A percentile compares a stretch with the other conserved stretches of the same genome.
Evolutionary conservation across 371 early-diverging fungal species (phyloP).

Genomic region (Actinomortierella wolfii): DNA sequence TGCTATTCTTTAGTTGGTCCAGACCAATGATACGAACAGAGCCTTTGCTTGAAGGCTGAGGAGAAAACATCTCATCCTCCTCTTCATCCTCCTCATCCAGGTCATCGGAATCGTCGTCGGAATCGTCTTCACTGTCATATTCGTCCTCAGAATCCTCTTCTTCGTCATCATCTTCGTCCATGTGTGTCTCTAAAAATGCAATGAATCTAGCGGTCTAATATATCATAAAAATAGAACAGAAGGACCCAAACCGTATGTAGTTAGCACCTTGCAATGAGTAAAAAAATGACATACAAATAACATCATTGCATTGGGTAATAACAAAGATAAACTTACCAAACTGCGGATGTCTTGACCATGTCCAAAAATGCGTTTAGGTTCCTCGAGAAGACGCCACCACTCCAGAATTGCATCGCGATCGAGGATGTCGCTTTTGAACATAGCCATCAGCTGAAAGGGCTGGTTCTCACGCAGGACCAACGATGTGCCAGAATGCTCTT

Average conservation of each 20-base stretch:
- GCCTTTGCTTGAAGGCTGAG: neutral
- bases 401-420: conserved; percentile 42
- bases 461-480: conserved; percentile 19
- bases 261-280: conserved; percentile 2
- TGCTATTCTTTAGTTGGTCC: conserved; percentile 1
- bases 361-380: conserved; percentile 26
- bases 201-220: conserved; percentile 43
- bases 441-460: conserved; percentile 24
- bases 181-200: conserved; percentile 23
- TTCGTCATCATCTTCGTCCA: conserved; percentile 20
- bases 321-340: conserved; percentile 22
- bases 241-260: neutral
- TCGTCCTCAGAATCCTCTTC: conserved; percentile 34
- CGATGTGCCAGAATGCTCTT: conserved; percentile 14
- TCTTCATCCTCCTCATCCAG: conserved; percentile 24
- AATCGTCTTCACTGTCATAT: neutral
- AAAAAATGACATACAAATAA: conserved; percentile 1
- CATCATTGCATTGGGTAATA: no score
- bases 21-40: conserved; percentile 22
- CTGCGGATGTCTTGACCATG: conserved; percentile 33
- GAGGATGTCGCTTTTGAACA: conserved; percentile 38
- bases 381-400: conserved; percentile 41
- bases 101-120: conserved; percentile 23
- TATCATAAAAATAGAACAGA: neutral
- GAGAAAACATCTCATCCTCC: conserved; percentile 9